Conservation (phyloP, 805 yeast species). For the Lipomyces kockii region DNA sequence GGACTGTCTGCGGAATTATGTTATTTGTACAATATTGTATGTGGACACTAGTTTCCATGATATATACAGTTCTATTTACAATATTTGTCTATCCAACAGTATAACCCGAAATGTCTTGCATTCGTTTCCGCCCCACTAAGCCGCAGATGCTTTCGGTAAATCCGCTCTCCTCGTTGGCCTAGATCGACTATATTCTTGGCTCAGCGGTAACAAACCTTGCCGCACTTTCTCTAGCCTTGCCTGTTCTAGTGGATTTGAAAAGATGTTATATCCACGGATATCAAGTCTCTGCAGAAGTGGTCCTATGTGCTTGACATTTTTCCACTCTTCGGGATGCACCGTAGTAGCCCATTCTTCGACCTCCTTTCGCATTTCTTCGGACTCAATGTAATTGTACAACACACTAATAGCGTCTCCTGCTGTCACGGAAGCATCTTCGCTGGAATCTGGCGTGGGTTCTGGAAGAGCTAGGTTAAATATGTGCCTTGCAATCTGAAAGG, state of each 20-base stretch:
- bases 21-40: too few relatives aligned
- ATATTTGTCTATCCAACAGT: too few relatives aligned
- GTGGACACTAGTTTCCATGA: too few relatives aligned
- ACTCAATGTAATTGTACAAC: constrained; percentile 52
- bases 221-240: background rate
- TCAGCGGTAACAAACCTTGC: background rate
- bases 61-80: too few relatives aligned
- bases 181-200: background rate
- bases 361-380: constrained; percentile 30
- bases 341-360: constrained; percentile 39
- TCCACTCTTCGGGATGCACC: constrained; percentile 35
- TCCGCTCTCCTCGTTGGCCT: background rate
- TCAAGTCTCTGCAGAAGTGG: constrained; percentile 16
- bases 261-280: constrained; percentile 8
- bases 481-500: constrained; percentile 55
- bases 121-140: too few relatives aligned
- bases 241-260: background rate
- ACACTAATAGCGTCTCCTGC: constrained; percentile 53
- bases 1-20: too few relatives aligned
- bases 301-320: constrained; percentile 17
- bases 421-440: constrained; percentile 14
- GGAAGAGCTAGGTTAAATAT: constrained; percentile 54
- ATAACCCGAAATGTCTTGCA: too few relatives aligned
- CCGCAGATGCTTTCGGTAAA: background rate
- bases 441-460: constrained; percentile 41